Evolutionary conservation across 2,329 filamentous ascomycete genomes (phyloP).

Genomic region (Stagonosporopsis vannaccii): DNA sequence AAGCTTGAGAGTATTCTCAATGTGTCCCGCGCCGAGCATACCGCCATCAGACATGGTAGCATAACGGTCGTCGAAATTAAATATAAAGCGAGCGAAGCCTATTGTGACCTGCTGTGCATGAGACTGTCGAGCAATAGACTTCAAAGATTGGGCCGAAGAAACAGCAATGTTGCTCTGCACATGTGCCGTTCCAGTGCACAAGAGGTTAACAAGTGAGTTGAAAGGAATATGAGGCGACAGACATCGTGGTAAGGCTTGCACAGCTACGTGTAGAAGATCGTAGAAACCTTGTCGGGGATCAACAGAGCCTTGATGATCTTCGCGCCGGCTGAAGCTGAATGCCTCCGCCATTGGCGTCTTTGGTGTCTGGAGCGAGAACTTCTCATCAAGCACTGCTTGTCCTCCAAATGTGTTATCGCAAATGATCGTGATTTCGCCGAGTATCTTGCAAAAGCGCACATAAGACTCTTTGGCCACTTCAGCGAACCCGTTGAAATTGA

Average conservation of each 20-base stretch:
- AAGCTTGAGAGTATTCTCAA: constrained; percentile 89
- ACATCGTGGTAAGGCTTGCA: constrained; percentile 94
- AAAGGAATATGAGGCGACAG: constrained; percentile 90
- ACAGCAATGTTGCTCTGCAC: constrained; percentile 90
- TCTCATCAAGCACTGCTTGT: constrained; percentile 93
- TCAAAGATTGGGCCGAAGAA: constrained; percentile 90
- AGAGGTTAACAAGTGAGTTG: constrained; percentile 88
- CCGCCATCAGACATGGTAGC: constrained; percentile 98
- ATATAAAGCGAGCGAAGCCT: constrained; percentile 96
- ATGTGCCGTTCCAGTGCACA: constrained; percentile 96
- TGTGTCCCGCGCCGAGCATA: constrained; percentile 91
- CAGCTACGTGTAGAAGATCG: constrained; percentile 91
- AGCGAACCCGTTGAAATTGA: constrained; percentile 68
- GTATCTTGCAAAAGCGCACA: constrained; percentile 87
- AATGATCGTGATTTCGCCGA: constrained; percentile 94
- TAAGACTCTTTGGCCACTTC: constrained; percentile 87
- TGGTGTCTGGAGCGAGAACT: constrained; percentile 83
- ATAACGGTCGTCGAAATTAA: constrained; percentile 97
- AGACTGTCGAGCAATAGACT: constrained; percentile 91
- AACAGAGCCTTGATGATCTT: constrained; percentile 74
- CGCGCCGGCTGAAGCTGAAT: constrained; percentile 86
- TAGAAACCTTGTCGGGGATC: constrained; percentile 96
- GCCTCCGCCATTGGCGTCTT: constrained; percentile 96
- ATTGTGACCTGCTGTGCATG: constrained; percentile 96
- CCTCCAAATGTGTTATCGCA: constrained; percentile 98